These are phyloP conservation scores for Rhizopus microsporus DNA, from an alignment of 371 early-diverging fungal species.

Conservation along the genomic window DNA sequence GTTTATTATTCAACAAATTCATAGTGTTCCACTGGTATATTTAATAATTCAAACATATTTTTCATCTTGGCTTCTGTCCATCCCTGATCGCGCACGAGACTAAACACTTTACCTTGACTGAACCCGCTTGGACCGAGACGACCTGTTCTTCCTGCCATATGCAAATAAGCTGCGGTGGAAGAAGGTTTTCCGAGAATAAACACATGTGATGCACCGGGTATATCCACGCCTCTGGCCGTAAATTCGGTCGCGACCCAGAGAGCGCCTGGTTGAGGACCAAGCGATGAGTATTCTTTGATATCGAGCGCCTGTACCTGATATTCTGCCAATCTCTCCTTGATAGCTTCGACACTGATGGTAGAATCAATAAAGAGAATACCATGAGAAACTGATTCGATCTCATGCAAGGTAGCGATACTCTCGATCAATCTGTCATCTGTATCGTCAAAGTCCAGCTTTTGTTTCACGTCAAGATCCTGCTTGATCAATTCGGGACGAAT, in stretches of 20 bases:
- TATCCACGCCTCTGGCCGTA: constrained; percentile 86
- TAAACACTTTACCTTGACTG: constrained; percentile 59
- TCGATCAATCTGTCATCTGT: constrained; percentile 69
- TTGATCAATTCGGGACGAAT: constrained; percentile 18
- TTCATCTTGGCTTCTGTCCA: constrained; percentile 36
- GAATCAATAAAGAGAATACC: constrained; percentile 65
- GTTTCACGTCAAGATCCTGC: constrained; percentile 7
- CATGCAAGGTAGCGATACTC: constrained; percentile 53
- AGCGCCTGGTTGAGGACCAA: neutral
- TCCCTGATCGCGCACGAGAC: constrained; percentile 52
- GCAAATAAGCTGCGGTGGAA: constrained; percentile 68
- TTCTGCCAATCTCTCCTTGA: constrained; percentile 30
- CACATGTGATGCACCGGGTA: constrained; percentile 84
- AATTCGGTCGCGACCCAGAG: constrained; percentile 76
- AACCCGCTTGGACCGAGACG: constrained; percentile 54
- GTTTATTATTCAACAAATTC: constrained; percentile 37
- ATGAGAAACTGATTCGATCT: constrained; percentile 48
- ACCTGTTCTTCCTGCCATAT: constrained; percentile 85
- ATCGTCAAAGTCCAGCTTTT: constrained; percentile 43
- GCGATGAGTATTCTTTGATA: constrained; percentile 25
- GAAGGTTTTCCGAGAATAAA: constrained; percentile 76
- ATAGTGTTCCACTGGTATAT: constrained; percentile 31
- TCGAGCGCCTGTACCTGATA: constrained; percentile 29
- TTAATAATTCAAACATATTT: constrained; percentile 41
- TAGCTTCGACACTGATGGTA: constrained; percentile 24